Evolutionary conservation across 2,329 filamentous ascomycete genomes (phyloP).

Genomic region (Colletotrichum liaoningense): DNA sequence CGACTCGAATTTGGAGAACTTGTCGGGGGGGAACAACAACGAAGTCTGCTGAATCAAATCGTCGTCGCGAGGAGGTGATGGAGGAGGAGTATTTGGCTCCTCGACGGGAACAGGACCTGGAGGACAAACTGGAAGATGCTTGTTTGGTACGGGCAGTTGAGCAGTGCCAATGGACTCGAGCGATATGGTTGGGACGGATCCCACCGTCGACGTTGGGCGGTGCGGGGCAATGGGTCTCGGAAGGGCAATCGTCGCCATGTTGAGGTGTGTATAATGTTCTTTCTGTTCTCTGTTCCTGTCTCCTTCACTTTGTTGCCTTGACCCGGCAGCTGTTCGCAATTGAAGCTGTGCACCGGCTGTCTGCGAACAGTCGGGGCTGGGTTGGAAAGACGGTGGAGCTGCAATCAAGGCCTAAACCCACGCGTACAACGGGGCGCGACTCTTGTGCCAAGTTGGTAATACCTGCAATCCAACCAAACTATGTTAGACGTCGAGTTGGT

Average conservation of each 20-base stretch:
- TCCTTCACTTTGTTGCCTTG: background rate
- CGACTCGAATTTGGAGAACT: conserved; percentile 64
- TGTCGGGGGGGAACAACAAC: conserved; percentile 79
- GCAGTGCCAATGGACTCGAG: conserved; percentile 49
- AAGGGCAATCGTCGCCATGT: conserved; percentile 69
- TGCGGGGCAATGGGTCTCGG: conserved; percentile 60
- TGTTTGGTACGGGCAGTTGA: conserved; percentile 75
- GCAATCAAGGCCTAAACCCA: background rate
- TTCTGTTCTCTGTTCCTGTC: background rate
- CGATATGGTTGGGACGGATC: conserved; percentile 46
- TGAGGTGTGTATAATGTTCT: background rate
- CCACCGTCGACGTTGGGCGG: conserved; percentile 52
- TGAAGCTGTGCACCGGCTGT: background rate
- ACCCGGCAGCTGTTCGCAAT: background rate
- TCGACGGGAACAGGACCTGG: conserved; percentile 74
- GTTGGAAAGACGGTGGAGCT: background rate
- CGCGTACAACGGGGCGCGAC: background rate
- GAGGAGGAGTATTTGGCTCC: conserved; percentile 70
- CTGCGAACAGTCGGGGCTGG: background rate
- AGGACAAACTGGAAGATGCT: conserved; percentile 90
- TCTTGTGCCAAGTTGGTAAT: background rate
- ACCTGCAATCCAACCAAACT: background rate
- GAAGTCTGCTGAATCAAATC: conserved; percentile 70
- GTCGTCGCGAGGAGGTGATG: conserved; percentile 65
- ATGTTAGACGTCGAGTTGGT: background rate